A percentile compares a stretch with the other conserved stretches of the same genome.
phyloP scores from a whole-genome alignment of 2,329 filamentous ascomycete species.

The Penicillium sp. region DNA sequence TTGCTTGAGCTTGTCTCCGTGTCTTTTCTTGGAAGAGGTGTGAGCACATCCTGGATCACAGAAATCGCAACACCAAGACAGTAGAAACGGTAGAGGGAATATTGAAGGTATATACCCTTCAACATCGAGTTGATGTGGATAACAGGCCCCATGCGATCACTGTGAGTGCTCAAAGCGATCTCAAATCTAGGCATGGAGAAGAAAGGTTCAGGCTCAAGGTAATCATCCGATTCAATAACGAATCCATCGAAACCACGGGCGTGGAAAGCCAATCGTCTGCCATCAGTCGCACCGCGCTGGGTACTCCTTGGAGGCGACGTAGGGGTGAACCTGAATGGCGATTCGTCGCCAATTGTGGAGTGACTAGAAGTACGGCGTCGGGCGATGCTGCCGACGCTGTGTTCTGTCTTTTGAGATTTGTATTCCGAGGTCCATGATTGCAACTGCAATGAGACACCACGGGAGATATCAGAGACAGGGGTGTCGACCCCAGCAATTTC shows the following conservation, averaged over 20 bases:
- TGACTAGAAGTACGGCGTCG: conserved; percentile 76
- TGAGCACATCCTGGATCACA: conserved; percentile 72
- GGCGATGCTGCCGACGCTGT: conserved; percentile 45
- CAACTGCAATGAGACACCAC: conserved; percentile 82
- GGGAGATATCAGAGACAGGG: conserved; percentile 77
- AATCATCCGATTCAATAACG: conserved; percentile 84
- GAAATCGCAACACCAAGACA: conserved; percentile 79
- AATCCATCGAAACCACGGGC: conserved; percentile 84
- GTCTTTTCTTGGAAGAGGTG: conserved; percentile 31
- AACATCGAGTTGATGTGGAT: conserved; percentile 85
- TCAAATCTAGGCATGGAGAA: conserved; percentile 85
- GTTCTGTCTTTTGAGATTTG: conserved; percentile 75
- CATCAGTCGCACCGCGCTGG: conserved; percentile 63
- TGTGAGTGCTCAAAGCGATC: conserved; percentile 79
- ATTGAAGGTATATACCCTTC: conserved; percentile 78
- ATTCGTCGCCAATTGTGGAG: conserved; percentile 68
- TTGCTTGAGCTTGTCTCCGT: conserved; percentile 17
- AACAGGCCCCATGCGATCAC: conserved; percentile 82
- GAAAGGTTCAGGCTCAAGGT: conserved; percentile 83
- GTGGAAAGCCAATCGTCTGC: conserved; percentile 78
- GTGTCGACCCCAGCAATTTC: conserved; percentile 89
- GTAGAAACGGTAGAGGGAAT: conserved; percentile 93
- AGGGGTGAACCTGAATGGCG: conserved; percentile 54
- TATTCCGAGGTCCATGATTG: conserved; percentile 90
- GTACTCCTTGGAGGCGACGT: conserved; percentile 52